phyloP scores from a whole-genome alignment of 2,329 filamentous ascomycete genomes.

The Domatiomyces catenatus region DNA sequence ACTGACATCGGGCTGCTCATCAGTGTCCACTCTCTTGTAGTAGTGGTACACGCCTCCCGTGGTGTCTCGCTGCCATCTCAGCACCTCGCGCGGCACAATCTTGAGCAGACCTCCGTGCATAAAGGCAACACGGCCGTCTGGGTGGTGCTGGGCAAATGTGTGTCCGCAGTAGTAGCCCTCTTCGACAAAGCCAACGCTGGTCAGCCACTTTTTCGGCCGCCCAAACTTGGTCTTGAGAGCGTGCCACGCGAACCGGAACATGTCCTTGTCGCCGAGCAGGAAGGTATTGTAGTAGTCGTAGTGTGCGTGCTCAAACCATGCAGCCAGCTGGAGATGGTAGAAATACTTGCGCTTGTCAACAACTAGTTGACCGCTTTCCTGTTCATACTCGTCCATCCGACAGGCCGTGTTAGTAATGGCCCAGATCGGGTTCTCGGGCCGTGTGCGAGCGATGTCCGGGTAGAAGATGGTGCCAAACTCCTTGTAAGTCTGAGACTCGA shows the following conservation, averaged over 20 bases:
- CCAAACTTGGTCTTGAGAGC: constrained; percentile 22
- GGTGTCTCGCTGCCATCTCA: constrained; percentile 18
- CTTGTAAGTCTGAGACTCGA: constrained; percentile 15
- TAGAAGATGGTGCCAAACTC: constrained; percentile 24
- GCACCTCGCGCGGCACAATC: constrained; percentile 14
- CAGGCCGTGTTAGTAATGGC: constrained; percentile 25
- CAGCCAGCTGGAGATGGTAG: constrained; percentile 25
- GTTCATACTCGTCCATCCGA: constrained; percentile 23
- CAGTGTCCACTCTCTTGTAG: constrained; percentile 18
- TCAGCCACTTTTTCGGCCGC: constrained; percentile 19
- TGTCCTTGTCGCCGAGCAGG: constrained; percentile 26
- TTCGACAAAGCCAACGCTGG: constrained; percentile 19
- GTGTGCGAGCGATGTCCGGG: constrained; percentile 25
- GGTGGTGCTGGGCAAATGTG: constrained; percentile 22
- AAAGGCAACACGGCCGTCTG: constrained; percentile 21
- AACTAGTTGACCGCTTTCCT: constrained; percentile 23
- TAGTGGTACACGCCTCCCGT: constrained; percentile 19
- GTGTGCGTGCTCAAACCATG: constrained; percentile 20
- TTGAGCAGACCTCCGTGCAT: constrained; percentile 23
- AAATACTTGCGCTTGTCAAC: constrained; percentile 24
- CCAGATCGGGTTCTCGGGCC: constrained; percentile 20
- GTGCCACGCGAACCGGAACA: constrained; percentile 23
- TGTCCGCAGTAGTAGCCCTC: constrained; percentile 22
- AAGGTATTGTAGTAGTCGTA: constrained; percentile 18
- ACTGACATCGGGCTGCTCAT: constrained; percentile 7